Base-by-base conservation (phyloP, 108 stramenopile species). In the Pseudonitzschia delicatissima region DNA sequence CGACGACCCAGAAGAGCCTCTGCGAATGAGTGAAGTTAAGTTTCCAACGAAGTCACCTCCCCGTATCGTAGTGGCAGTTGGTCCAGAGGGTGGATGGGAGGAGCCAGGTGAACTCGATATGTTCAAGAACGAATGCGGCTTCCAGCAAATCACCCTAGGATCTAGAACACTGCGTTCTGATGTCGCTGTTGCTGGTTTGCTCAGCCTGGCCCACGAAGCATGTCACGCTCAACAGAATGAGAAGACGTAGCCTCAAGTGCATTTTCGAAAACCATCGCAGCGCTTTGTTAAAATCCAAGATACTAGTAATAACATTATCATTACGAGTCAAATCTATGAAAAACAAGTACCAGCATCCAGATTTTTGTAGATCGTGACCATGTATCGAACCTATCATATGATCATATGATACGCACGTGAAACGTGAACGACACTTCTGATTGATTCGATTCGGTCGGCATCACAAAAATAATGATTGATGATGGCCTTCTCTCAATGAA, bases 81-180 rank as follows among this genome's bases (percentile, higher is more conserved):
- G 96, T 8, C 96, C 96, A 0, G 96, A 97, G 72, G 95, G 96
- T 20, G 96, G 96, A 1, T 97, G 95, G 95, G 83, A 77, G 13
- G 95, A 96, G 58, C 90, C 90, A 0, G 51, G 83, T 45, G 95
- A 97, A 74, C 63, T 97, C 40, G 88, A 90, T 20, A 53, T 76
- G 61, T 88, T 97, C 55, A 28, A 53, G 21, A 39, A 68, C 15
- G 31, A 45, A 11, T 53, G 61, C 15, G 93, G 89, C 3, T 97
- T 97, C 67, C 84, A 93, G 67, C 84, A 93, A 74, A 60, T 90
- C 11, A 88, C 87, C 6, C 64, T 94, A 25, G 93, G 93, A 49
- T 69, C 76, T 51, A 58, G 96, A 32, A 88, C 87, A 32, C 71
- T 96, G 7, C 85, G 96, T 32, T 92, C 88, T 33, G 96, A 96